Conservation (phyloP, 192 early-diverging fungal species). For the Podila clonocystis region DNA sequence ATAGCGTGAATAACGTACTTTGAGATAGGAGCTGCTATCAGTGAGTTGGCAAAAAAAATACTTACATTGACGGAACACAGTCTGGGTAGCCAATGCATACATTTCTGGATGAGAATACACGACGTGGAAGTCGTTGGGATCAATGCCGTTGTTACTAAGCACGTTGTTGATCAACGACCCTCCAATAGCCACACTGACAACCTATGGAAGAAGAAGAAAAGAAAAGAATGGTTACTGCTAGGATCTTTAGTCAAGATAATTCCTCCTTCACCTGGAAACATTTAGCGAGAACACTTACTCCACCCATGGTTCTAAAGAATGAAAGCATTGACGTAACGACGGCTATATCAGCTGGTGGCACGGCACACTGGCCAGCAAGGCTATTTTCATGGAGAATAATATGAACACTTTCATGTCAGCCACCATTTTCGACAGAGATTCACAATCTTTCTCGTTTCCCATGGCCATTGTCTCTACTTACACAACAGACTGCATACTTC, state of each 20-base stretch:
- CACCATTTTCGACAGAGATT: background rate
- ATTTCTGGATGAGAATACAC: slow-evolving; percentile 18
- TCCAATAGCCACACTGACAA: slow-evolving; percentile 52
- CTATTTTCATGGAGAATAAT: background rate
- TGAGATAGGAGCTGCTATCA: background rate
- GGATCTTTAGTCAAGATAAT: no score
- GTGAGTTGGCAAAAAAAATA: no score
- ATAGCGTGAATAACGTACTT: background rate
- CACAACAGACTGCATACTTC: slow-evolving; percentile 72
- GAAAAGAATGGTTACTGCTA: background rate
- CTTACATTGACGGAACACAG: slow-evolving; percentile 36
- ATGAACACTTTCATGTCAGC: background rate
- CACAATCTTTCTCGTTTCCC: background rate
- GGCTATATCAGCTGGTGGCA: slow-evolving; percentile 68
- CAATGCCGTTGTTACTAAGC: slow-evolving; percentile 32
- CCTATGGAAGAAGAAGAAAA: background rate
- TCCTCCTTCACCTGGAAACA: background rate
- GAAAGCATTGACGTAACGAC: slow-evolving; percentile 67
- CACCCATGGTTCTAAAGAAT: slow-evolving; percentile 65
- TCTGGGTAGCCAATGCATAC: slow-evolving; percentile 26
- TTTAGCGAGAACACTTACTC: background rate
- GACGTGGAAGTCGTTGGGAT: slow-evolving; percentile 15
- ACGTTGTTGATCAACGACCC: slow-evolving; percentile 53
- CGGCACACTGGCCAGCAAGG: slow-evolving; percentile 76
- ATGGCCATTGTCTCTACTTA: slow-evolving; percentile 24